These are phyloP conservation scores for Coemansia sp. DNA, from an alignment of 192 early-diverging fungal genomes.

Conservation along the genomic window DNA sequence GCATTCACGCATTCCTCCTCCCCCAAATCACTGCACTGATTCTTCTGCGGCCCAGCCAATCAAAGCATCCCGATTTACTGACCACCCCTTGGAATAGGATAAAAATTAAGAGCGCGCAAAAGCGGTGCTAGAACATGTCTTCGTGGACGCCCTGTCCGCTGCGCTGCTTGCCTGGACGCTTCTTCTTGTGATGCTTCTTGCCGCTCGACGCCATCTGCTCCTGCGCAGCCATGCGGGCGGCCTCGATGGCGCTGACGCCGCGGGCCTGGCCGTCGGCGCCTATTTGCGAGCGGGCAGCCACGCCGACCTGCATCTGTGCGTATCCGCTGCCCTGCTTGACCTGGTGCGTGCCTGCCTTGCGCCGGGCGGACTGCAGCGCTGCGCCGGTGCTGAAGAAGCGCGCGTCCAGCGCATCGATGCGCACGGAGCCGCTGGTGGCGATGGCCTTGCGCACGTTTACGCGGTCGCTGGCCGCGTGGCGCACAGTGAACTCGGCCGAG, in stretches of 20 bases:
- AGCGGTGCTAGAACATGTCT: conserved; percentile 6
- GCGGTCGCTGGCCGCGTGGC: conserved; percentile 57
- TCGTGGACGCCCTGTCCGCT: conserved; percentile 57
- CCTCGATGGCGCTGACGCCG: conserved; percentile 38
- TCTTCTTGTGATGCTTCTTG: conserved; percentile 62
- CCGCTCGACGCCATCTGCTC: conserved; percentile 59
- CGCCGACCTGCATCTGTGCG: conserved; percentile 34
- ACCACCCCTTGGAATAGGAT: background rate
- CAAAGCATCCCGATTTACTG: background rate
- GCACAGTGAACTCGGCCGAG: conserved; percentile 19
- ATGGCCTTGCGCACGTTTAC: conserved; percentile 56
- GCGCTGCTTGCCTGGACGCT: conserved; percentile 71
- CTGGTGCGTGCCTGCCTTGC: conserved; percentile 27
- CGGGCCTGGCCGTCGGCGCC: conserved; percentile 58
- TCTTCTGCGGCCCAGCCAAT: background rate
- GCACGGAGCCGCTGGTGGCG: conserved; percentile 43
- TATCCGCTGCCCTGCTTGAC: conserved; percentile 39
- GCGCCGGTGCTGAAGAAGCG: conserved; percentile 34
- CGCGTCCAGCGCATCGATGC: conserved; percentile 34
- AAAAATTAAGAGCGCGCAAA: background rate
- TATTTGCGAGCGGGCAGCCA: conserved; percentile 31
- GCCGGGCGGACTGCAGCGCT: conserved; percentile 24
- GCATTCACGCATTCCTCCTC: background rate
- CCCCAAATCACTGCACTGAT: conserved; percentile 6
- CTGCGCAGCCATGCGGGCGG: conserved; percentile 65